Evolutionary conservation across 2,329 filamentous ascomycete species (phyloP), one percentile per base, ranked within the genome.

Genomic region (Tolypocladium amazonense): DNA sequence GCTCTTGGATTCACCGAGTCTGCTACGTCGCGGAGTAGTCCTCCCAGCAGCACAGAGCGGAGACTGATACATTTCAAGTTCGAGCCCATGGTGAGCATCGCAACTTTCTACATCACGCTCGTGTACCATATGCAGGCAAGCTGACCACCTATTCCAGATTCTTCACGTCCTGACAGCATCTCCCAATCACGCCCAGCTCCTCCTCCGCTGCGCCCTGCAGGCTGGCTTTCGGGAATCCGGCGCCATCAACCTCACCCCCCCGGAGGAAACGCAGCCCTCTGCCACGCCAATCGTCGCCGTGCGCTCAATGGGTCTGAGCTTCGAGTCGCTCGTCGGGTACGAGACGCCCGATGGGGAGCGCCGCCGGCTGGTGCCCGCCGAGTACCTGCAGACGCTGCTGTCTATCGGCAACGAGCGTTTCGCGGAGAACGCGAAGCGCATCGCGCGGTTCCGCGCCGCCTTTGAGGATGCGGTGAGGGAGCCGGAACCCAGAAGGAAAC

Each of bases 221-320:
- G 88, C 91, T 4, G 93, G 93, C 0, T 97, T 97, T 70, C 86
- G 93, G 18, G 93, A 97, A 75, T 94, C 89, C 61, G 93, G 93
- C 23, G 88, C 93, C 56, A 81, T 95, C 60, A 90, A 88, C 67
- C 70, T 90, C 55, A 72, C 73, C 1, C 65, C 69, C 1, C 58
- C 66, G 2, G 70, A 71, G 15, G 72, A 73, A 23, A 71, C 75
- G 3, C 63, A 72, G 2, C 27, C 18, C 27, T 0, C 20, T 7
- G 63, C 72, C 5, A 81, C 71, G 23, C 91, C 91, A 2, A 89
- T 96, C 72, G 89, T 97, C 3, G 93, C 89, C 3, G 84, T 97
- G 38, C 85, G 93, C 23, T 92, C 90, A 6, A 89, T 90, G 72
- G 92, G 92, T 0, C 79, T 97, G 1, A 83, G 85, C 0, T 84